Conservation (phyloP, 1,139 yeast genomes). For the Pneumocystis oryctolagi region DNA sequence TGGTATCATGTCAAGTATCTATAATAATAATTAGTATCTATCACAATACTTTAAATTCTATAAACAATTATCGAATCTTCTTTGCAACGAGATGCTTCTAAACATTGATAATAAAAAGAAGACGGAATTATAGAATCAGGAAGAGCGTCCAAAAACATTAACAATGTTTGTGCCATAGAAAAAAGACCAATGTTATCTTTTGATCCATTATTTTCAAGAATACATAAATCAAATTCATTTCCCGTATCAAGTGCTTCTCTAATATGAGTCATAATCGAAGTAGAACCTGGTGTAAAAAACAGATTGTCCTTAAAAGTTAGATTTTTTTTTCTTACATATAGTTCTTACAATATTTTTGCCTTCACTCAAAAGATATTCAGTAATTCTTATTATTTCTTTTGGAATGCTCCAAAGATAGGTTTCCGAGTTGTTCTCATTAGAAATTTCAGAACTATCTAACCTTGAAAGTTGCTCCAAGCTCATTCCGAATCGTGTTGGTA, state of each 20-base stretch:
- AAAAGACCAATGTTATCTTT: not conserved
- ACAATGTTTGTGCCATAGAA: slow-evolving; percentile 3
- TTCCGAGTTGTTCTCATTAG: not conserved
- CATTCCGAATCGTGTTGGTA: slow-evolving; percentile 9
- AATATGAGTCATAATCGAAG: not conserved
- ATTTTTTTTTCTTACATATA: not conserved
- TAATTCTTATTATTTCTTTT: slow-evolving; percentile 6
- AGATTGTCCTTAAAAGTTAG: not conserved
- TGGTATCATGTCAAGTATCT: slow-evolving; percentile 6
- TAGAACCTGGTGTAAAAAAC: not conserved
- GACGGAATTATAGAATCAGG: slow-evolving; percentile 4
- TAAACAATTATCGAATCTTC: not conserved
- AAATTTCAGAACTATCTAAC: not conserved
- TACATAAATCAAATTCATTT: not conserved
- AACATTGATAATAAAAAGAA: slow-evolving; percentile 1
- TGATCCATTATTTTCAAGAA: not conserved
- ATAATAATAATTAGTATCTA: not conserved
- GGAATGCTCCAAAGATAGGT: slow-evolving; percentile 2
- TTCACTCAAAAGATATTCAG: slow-evolving; percentile 4
- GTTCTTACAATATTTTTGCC: not conserved
- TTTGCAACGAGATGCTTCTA: not conserved
- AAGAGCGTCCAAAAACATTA: slow-evolving; percentile 3
- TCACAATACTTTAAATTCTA: not conserved
- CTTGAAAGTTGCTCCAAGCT: slow-evolving; percentile 5
- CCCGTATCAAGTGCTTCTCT: slow-evolving; percentile 5